Conservation (phyloP, 148 eudicot species). For the Nyssa sinensis region DNA sequence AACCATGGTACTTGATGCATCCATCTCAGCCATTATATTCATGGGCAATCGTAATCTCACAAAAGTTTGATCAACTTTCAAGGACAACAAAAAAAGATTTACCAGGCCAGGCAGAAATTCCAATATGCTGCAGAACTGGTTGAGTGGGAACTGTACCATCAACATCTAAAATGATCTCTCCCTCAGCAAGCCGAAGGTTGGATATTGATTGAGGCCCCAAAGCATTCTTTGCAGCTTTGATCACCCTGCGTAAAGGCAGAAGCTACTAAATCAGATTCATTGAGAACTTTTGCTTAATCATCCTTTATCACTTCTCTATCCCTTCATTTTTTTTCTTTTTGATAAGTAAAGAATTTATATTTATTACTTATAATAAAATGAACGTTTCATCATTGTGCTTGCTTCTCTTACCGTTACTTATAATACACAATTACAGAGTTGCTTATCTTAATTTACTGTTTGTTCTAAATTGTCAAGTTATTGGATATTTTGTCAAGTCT, state of each 20-base stretch:
- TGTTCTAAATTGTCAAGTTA: too few relatives aligned
- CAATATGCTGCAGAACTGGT: constrained; percentile 76
- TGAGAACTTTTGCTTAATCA: not conserved
- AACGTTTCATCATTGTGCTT: too few relatives aligned
- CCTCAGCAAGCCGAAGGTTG: constrained; percentile 58
- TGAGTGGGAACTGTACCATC: constrained; percentile 82
- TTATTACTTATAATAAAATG: too few relatives aligned
- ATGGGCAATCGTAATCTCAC: not conserved
- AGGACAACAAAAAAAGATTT: constrained; percentile 23
- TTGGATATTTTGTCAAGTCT: too few relatives aligned
- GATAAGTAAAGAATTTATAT: too few relatives aligned
- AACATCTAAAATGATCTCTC: constrained; percentile 68
- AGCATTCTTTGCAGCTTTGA: constrained; percentile 53
- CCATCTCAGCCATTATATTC: constrained; percentile 2
- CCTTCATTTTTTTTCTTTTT: not conserved
- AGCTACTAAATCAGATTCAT: not conserved
- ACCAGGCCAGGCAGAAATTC: constrained; percentile 94
- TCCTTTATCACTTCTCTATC: constrained; percentile 3
- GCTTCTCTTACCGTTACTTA: too few relatives aligned
- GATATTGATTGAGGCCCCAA: constrained; percentile 41
- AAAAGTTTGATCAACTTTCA: not conserved
- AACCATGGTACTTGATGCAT: not conserved
- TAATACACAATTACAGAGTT: too few relatives aligned
- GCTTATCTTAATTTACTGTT: too few relatives aligned
- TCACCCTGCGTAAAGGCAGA: constrained; percentile 48